A percentile compares a stretch with the other conserved stretches of the same genome.
Conservation (phyloP, 1,284 basidiomycete species). For the Ceratobasidium sp. region DNA sequence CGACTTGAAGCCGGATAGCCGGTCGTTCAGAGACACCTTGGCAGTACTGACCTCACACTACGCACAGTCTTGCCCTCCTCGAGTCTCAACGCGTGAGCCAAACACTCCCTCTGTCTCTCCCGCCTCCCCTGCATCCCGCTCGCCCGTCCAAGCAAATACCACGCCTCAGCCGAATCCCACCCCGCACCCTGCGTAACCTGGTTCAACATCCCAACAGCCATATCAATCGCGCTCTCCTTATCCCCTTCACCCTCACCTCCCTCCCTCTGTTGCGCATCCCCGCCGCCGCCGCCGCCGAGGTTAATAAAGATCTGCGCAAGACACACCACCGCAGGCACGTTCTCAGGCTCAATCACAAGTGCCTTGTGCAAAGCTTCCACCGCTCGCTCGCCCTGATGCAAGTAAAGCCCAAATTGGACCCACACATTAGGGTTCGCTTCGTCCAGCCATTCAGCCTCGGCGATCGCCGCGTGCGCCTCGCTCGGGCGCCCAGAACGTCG, state of each 20-base stretch:
- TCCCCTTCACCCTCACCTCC: not conserved
- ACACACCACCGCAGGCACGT: slow-evolving; percentile 82
- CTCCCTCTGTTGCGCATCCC: no score
- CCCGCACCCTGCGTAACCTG: slow-evolving; percentile 64
- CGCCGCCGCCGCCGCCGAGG: slow-evolving; percentile 33
- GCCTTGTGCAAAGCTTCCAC: slow-evolving; percentile 86
- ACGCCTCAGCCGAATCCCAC: slow-evolving; percentile 93
- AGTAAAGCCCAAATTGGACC: slow-evolving; percentile 91
- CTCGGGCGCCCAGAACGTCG: slow-evolving; percentile 89
- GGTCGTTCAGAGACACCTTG: slow-evolving; percentile 71
- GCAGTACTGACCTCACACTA: slow-evolving; percentile 73
- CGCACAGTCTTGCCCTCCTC: slow-evolving; percentile 77
- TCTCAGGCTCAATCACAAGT: slow-evolving; percentile 80
- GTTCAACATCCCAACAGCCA: slow-evolving; percentile 57
- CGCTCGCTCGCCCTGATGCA: slow-evolving; percentile 72
- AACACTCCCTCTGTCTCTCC: slow-evolving; percentile 80
- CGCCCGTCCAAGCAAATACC: slow-evolving; percentile 88
- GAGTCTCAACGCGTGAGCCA: slow-evolving; percentile 78
- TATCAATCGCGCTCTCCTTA: slow-evolving; percentile 42
- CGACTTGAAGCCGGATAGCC: no score
- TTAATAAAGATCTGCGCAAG: slow-evolving; percentile 81
- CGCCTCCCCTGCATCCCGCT: slow-evolving; percentile 79
- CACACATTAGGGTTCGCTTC: slow-evolving; percentile 91
- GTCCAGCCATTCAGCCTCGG: slow-evolving; percentile 94
- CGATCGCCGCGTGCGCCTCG: slow-evolving; percentile 90